These are phyloP conservation scores for Leishmania lainsoni DNA, from an alignment of 208 protist species.

Conservation along the genomic window DNA sequence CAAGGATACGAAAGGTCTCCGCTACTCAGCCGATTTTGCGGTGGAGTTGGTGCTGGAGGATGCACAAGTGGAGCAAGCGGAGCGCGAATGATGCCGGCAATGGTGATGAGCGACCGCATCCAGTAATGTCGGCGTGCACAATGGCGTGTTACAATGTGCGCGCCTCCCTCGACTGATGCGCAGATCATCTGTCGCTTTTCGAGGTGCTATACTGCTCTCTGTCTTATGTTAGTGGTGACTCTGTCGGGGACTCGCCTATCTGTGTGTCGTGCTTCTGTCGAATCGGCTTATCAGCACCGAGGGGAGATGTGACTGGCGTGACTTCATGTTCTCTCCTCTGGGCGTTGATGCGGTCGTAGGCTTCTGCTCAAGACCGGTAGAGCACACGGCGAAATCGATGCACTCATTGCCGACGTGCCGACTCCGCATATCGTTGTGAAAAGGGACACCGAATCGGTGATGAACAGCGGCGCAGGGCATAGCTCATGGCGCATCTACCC, in stretches of 20 bases:
- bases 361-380: neutral
- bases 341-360: neutral
- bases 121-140: neutral
- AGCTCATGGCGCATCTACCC: neutral
- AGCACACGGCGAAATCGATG: neutral
- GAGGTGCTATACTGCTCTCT: neutral
- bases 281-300: neutral
- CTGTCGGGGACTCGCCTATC: neutral
- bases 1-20: slow-evolving; percentile 69
- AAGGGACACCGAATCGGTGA: neutral
- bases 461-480: neutral
- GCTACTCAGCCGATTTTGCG: slow-evolving; percentile 69
- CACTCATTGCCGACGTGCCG: neutral
- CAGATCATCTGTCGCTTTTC: neutral
- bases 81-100: neutral
- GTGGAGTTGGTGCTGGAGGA: slow-evolving; percentile 48
- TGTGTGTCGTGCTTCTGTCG: neutral
- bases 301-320: neutral
- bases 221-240: neutral
- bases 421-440: neutral
- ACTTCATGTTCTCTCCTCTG: neutral
- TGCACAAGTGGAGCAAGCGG: slow-evolving; percentile 13
- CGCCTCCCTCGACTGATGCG: neutral
- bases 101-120: neutral
- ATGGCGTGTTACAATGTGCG: neutral